Evolutionary conservation across 163 green algal genomes (phyloP), one percentile per base, ranked within the genome.

Genomic region (Trebouxia gelatinosa): DNA sequence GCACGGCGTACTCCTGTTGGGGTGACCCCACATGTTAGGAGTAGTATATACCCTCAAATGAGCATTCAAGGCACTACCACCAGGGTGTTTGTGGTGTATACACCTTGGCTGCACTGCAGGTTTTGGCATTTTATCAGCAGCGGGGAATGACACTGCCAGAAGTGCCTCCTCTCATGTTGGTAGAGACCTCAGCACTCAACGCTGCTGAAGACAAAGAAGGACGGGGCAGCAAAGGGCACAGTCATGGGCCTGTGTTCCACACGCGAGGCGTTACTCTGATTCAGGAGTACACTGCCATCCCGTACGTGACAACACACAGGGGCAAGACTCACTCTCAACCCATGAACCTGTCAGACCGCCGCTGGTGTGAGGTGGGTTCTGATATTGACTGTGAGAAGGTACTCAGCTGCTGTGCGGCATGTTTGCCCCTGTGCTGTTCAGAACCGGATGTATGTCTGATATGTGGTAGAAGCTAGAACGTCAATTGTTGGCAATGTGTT

Each of bases 141-240:
- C 83, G 94, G 82, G 83, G 85, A 66, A 91, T 97, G 92, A 64
- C 77, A 7, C 85, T 90, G 58, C 84, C 85, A n/a, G 62, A 77
- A 28, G 75, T 81, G 80, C 87, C 92, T 6, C 94, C 94, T 21
- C 83, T 98, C 67, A 85, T 95, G 82, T 86, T 96, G 67, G 91
- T 98, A 35, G 91, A 97, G 46, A 75, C 76, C 19, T 62, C 81
- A 28, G 91, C 87, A 2, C 84, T 97, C 35, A 95, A 95, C 65
- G 82, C 86, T 26, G 90, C 92, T 2, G 83, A 83, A 37, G 59
- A 83, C 31, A 76, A 61, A 9, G 87, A 93, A 51, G 86, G 89
- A 5, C 77, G 84, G 40, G 48, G 82, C 38, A 75, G 68, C 19
- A 35, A 32, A 28, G 71, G 39, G 21, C n/a, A 62, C 28, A 37